Percentiles rank a stretch among this genome's conserved stretches.
Conservation (phyloP, 2,329 filamentous ascomycete species). For the Epichloe baconii region DNA sequence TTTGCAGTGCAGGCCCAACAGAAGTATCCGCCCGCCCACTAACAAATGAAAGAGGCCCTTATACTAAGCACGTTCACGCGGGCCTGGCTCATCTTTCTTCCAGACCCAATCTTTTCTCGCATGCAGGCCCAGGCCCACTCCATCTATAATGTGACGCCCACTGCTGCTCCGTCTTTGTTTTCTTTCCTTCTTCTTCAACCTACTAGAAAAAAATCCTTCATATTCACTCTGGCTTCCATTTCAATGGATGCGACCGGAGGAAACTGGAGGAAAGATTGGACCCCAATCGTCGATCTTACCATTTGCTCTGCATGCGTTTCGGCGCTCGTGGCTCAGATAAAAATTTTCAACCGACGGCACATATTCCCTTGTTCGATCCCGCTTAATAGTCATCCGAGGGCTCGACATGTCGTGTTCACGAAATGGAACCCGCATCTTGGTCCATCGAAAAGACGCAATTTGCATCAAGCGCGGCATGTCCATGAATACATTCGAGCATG, state of each 20-base stretch:
- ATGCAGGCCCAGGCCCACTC: neutral
- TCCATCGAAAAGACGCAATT: no score
- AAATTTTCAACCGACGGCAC: slow-evolving; percentile 23
- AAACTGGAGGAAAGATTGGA: slow-evolving; percentile 56
- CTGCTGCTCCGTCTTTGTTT: slow-evolving; percentile 8
- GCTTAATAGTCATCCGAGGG: no score
- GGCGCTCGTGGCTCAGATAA: slow-evolving; percentile 23
- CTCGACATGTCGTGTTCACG: no score
- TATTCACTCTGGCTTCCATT: slow-evolving; percentile 56
- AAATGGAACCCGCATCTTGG: no score
- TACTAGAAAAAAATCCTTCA: slow-evolving; percentile 39
- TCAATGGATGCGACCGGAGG: slow-evolving; percentile 46
- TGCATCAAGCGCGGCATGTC: no score
- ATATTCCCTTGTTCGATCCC: slow-evolving; percentile 7
- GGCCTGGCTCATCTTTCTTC: slow-evolving; percentile 16
- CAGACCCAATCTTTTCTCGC: slow-evolving; percentile 8
- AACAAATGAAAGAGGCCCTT: neutral
- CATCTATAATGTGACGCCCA: neutral
- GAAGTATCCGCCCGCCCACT: slow-evolving; percentile 1
- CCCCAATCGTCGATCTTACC: slow-evolving; percentile 33
- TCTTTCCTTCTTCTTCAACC: slow-evolving; percentile 21
- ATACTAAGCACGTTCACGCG: neutral
- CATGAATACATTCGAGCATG: no score
- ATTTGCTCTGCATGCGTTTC: slow-evolving; percentile 27
- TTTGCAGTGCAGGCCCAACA: neutral